Conservation (phyloP, 805 yeast species). For the Priceomyces fermenticarens region DNA sequence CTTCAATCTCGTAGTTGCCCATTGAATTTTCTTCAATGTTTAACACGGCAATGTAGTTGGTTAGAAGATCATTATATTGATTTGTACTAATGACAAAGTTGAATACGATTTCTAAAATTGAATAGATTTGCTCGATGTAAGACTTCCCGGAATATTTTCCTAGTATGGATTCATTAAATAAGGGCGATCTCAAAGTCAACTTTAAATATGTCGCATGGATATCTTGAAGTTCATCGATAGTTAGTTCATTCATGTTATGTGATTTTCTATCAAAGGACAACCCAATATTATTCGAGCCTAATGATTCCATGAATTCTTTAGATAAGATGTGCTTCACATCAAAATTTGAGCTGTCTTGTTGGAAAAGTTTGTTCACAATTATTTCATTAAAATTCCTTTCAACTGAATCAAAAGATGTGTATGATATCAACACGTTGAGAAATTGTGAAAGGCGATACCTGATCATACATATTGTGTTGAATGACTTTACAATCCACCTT, state of each 20-base stretch:
- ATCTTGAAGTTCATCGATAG: slow-evolving; percentile 49
- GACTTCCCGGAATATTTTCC: slow-evolving; percentile 29
- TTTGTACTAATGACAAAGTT: slow-evolving; percentile 32
- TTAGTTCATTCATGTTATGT: slow-evolving; percentile 25
- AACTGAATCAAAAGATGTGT: slow-evolving; percentile 45
- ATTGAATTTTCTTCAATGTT: slow-evolving; percentile 16
- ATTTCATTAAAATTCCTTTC: slow-evolving; percentile 34
- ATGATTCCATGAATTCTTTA: slow-evolving; percentile 3
- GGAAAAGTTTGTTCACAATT: slow-evolving; percentile 21
- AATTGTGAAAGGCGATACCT: slow-evolving; percentile 41
- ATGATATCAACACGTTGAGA: slow-evolving; percentile 37
- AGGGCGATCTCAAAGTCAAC: slow-evolving; percentile 26
- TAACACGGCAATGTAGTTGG: slow-evolving; percentile 25
- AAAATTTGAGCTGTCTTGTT: slow-evolving; percentile 6
- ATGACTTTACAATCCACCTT: slow-evolving; percentile 27
- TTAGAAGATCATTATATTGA: slow-evolving; percentile 27
- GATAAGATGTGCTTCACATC: slow-evolving; percentile 4
- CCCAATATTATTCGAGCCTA: slow-evolving; percentile 1
- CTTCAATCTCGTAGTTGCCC: slow-evolving; percentile 18
- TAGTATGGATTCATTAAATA: slow-evolving; percentile 25
- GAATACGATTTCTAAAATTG: slow-evolving; percentile 26
- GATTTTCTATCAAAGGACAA: not conserved
- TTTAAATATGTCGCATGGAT: slow-evolving; percentile 31
- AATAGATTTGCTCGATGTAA: slow-evolving; percentile 31
- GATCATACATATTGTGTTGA: slow-evolving; percentile 33